phyloP scores from a whole-genome alignment of 2,329 filamentous ascomycete genomes.

The Alternaria conjuncta region DNA sequence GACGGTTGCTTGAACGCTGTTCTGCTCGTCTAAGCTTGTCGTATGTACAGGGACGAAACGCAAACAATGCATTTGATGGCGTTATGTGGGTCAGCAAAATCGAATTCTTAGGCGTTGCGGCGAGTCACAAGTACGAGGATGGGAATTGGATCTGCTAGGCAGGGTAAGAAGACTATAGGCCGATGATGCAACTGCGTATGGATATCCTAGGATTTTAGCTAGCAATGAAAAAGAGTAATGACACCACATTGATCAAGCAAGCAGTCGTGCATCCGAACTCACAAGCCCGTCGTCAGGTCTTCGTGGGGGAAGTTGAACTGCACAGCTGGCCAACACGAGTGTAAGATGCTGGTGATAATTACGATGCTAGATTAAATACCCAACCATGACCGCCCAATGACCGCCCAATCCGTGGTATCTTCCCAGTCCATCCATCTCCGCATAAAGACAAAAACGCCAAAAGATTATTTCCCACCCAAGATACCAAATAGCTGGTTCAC shows the following conservation, averaged over 20 bases:
- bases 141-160: background rate
- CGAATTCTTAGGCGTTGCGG: constrained; percentile 13
- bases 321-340: too few relatives aligned
- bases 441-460: background rate
- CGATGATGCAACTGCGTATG: background rate
- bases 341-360: background rate
- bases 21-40: constrained; percentile 36
- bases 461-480: background rate
- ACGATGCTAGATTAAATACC: background rate
- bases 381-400: background rate
- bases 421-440: background rate
- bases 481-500: constrained; percentile 2
- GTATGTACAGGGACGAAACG: background rate
- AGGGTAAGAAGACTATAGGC: background rate
- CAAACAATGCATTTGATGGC: constrained; percentile 22
- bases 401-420: constrained; percentile 18
- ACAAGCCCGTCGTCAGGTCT: too few relatives aligned
- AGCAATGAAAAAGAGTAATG: background rate
- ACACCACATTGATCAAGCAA: background rate
- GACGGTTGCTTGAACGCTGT: constrained; percentile 49
- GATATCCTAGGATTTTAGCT: background rate
- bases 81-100: constrained; percentile 8
- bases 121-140: too few relatives aligned
- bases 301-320: too few relatives aligned
- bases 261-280: background rate